phyloP scores from a whole-genome alignment of 257 asterid species.

The Rauvolfia tetraphylla region DNA sequence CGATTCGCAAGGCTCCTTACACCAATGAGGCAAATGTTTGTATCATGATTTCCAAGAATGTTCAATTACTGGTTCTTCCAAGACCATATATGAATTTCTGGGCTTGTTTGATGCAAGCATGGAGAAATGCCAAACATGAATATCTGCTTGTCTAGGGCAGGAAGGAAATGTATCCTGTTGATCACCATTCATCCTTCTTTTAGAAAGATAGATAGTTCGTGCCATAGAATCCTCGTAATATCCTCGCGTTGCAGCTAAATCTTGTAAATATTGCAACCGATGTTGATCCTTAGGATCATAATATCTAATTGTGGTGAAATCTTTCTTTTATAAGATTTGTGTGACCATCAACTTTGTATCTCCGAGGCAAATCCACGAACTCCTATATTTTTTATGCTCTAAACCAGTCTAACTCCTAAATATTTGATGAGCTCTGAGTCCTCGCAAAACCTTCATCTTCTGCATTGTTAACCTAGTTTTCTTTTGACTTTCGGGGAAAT shows the following conservation, averaged over 20 bases:
- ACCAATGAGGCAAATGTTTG: slow-evolving; percentile 78
- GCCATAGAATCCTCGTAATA: background rate
- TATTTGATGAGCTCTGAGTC: too few species aligned
- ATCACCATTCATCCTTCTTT: background rate
- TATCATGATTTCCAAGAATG: slow-evolving; percentile 30
- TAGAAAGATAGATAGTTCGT: background rate
- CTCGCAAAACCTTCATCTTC: too few species aligned
- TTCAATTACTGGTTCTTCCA: background rate
- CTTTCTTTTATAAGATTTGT: background rate
- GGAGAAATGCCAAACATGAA: background rate
- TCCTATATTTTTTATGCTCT: background rate
- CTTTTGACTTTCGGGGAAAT: background rate
- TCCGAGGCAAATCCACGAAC: background rate
- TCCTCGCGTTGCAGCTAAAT: background rate
- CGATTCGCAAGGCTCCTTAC: slow-evolving; percentile 90
- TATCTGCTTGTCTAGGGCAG: background rate
- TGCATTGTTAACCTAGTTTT: background rate
- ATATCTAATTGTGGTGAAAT: background rate
- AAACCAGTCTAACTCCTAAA: too few species aligned
- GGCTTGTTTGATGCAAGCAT: background rate
- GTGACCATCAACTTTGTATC: background rate
- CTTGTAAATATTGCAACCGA: slow-evolving; percentile 1
- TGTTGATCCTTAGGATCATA: background rate
- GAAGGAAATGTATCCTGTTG: background rate
- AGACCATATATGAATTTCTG: background rate